A percentile compares a stretch with the other conserved stretches of the same genome.
phyloP scores from a whole-genome alignment of 176 grass and related monocot species.

The Oryza coarctata region DNA sequence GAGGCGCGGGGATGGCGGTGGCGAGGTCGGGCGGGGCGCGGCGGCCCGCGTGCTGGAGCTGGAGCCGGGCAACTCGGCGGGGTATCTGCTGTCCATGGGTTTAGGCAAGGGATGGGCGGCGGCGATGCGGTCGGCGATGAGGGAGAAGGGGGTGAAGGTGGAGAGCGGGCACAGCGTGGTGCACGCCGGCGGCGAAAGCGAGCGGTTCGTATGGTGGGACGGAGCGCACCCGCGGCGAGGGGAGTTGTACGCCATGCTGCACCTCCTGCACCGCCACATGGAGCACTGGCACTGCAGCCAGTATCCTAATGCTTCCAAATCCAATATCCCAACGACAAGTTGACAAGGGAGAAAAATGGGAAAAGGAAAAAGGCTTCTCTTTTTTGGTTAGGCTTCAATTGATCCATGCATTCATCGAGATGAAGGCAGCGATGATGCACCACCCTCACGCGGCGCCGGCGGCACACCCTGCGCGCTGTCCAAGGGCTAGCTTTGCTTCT shows the following conservation, averaged over 20 bases:
- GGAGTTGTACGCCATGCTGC: slow-evolving; percentile 49
- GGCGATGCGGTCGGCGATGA: slow-evolving; percentile 27
- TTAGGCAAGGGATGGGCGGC: slow-evolving; percentile 1
- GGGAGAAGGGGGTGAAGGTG: slow-evolving; percentile 45
- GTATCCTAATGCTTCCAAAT: too few species aligned
- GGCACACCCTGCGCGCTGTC: not conserved
- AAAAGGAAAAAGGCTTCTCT: too few species aligned
- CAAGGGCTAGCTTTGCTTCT: not conserved
- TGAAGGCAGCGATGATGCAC: not conserved
- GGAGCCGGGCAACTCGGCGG: slow-evolving; percentile 51
- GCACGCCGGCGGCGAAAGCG: not conserved
- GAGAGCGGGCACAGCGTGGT: slow-evolving; percentile 39
- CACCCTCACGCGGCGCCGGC: not conserved
- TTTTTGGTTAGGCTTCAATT: too few species aligned
- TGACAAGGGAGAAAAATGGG: too few species aligned
- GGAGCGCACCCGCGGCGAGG: slow-evolving; percentile 37
- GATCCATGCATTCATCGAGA: too few species aligned
- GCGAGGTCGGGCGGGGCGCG: slow-evolving; percentile 6
- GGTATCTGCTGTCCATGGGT: slow-evolving; percentile 43
- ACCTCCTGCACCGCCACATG: slow-evolving; percentile 33
- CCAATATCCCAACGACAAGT: too few species aligned
- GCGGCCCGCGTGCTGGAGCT: slow-evolving; percentile 47
- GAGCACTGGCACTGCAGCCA: not conserved
- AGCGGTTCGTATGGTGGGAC: slow-evolving; percentile 56
- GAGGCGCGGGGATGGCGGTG: slow-evolving; percentile 11